Evolutionary conservation across 345 rosid species (phyloP).

Genomic region (Salix brachista): DNA sequence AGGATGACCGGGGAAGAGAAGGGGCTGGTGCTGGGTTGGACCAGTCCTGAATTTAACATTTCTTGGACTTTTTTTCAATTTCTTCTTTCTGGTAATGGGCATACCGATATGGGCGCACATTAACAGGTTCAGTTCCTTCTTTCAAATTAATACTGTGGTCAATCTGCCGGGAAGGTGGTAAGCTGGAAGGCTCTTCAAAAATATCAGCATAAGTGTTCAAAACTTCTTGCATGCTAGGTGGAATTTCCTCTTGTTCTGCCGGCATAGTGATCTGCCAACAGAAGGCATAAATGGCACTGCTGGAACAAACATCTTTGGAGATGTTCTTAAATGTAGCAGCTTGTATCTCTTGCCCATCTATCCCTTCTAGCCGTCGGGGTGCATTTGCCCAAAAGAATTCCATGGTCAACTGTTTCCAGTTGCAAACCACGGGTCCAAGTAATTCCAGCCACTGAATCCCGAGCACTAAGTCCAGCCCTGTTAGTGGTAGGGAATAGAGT

Average conservation of each 20-base stretch:
- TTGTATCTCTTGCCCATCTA: rapidly evolving
- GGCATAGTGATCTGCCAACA: not conserved
- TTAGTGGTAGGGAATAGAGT: not conserved
- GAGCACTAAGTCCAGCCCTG: not conserved
- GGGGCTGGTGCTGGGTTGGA: not conserved
- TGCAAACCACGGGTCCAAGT: not conserved
- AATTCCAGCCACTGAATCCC: not conserved
- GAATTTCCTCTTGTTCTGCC: rapidly evolving
- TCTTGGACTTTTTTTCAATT: not conserved
- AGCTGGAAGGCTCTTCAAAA: not conserved
- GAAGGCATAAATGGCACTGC: no score
- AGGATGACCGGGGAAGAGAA: not conserved
- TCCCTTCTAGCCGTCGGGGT: rapidly evolving
- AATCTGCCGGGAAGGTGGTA: not conserved
- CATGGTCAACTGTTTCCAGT: not conserved
- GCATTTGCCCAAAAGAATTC: not conserved
- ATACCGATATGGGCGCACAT: not conserved
- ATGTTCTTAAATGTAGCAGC: no score
- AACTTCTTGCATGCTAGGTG: no score
- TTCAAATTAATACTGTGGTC: not conserved
- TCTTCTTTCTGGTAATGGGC: not conserved
- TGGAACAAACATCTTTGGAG: no score
- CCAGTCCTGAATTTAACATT: not conserved
- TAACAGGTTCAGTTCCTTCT: not conserved
- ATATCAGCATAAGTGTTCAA: not conserved